Conservation (phyloP, 345 rosid genomes). For the Brassica incana region DNA sequence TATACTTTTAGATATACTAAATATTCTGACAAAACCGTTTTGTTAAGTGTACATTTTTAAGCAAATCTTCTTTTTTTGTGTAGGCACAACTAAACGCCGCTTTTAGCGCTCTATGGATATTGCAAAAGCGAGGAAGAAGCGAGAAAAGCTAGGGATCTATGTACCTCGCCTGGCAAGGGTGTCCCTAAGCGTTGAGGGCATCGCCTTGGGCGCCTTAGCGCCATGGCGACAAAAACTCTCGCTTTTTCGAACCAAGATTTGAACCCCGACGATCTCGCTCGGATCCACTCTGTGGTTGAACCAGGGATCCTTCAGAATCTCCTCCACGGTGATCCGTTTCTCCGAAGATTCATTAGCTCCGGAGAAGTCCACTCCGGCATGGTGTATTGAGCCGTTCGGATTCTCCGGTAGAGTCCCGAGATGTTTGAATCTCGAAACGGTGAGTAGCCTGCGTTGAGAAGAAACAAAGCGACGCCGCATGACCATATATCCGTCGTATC, state of each 20-base stretch:
- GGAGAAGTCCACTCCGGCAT: constrained; percentile 77
- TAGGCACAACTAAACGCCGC: too few relatives aligned
- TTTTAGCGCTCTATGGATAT: too few relatives aligned
- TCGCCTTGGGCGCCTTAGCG: too few relatives aligned
- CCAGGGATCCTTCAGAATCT: constrained; percentile 65
- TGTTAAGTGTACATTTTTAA: too few relatives aligned
- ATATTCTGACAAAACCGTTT: too few relatives aligned
- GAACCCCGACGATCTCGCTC: constrained; percentile 36
- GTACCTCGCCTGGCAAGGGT: too few relatives aligned
- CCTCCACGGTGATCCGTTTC: constrained; percentile 65
- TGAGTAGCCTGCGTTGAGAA: constrained; percentile 67
- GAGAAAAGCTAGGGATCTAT: too few relatives aligned
- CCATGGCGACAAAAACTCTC: too few relatives aligned
- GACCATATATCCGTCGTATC: constrained; percentile 89
- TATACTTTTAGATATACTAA: too few relatives aligned
- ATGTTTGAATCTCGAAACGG: constrained; percentile 59
- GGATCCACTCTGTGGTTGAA: constrained; percentile 49
- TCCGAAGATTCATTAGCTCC: constrained; percentile 48
- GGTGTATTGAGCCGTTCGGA: constrained; percentile 60
- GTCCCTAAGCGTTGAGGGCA: too few relatives aligned
- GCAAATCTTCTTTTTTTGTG: too few relatives aligned
- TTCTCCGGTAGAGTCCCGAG: constrained; percentile 57
- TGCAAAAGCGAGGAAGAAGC: too few relatives aligned
- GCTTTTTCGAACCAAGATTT: background rate
- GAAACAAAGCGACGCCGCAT: constrained; percentile 67